These are phyloP conservation scores for Carex myosuroides DNA, from an alignment of 176 grass and related monocot genomes.

Conservation along the genomic window DNA sequence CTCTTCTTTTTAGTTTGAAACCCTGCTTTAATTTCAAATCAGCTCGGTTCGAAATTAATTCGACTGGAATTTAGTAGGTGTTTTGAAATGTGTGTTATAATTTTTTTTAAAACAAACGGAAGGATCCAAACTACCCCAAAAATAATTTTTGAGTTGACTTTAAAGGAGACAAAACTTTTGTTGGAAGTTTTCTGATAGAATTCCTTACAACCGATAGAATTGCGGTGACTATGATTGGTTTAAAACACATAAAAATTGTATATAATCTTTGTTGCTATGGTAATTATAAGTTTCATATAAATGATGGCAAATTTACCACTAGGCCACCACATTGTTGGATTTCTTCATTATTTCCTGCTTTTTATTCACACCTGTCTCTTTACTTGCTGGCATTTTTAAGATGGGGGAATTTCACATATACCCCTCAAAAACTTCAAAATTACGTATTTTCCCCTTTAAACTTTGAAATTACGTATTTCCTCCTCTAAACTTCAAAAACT, in stretches of 20 bases:
- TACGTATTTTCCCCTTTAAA: too few relatives aligned
- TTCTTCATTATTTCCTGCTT: neutral
- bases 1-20: too few relatives aligned
- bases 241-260: neutral
- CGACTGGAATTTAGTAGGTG: neutral
- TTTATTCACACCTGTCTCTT: neutral
- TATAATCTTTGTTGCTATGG: neutral
- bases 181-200: neutral
- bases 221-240: neutral
- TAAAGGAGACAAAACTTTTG: neutral
- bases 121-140: neutral
- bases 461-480: too few relatives aligned
- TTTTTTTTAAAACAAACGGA: neutral
- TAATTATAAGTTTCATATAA: neutral
- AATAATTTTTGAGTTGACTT: neutral
- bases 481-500: too few relatives aligned
- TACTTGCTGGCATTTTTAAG: neutral
- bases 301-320: neutral
- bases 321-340: neutral
- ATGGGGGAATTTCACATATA: neutral
- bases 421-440: too few relatives aligned
- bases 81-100: neutral
- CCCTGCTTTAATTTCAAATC: too few relatives aligned
- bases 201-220: neutral
- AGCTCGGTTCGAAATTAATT: too few relatives aligned